Evolutionary conservation across 106 monocot species (phyloP), one percentile per base, ranked within the genome.

Genomic region (Posidonia australis): DNA sequence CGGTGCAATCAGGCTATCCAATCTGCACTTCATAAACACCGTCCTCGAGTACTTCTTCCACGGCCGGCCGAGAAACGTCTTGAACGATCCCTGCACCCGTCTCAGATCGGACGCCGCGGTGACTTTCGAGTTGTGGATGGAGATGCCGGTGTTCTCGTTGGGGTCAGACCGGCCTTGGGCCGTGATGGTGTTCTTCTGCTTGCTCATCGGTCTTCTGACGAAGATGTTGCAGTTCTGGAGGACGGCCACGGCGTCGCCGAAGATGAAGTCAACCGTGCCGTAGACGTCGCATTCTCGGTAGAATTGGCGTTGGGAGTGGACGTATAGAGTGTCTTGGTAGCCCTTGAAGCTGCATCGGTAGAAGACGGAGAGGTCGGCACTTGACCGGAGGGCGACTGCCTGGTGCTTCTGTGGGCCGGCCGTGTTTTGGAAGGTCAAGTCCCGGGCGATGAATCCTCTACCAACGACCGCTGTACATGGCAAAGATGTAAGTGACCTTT

Each of bases 21-120:
- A 36, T 36, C 36, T 36, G 36, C 36, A 84, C 77, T 89, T 84
- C 88, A 89, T 79, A 46, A 89, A 46, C 18, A 82, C 73, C 4
- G 68, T 68, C 43, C 68, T 14, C 14, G 68, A 68, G 68, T 55
- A 68, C 68, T 41, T 19, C 68, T 55, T 43, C 68, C 68, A 68
- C n/a, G 68, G 68, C 43, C 68, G 68, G n/a, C 68, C 68, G 0
- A 68, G 68, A 42, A 41, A 68, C 9, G 55, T 55, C 68, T 36
- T 68, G 13, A 68, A 53, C 21, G 68, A 21, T 11, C 56, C 67
- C 36, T 36, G 36, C 36, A 36, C 36, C 36, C 36, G 36, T 7
- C 36, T 36, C 5, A 36, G 36, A 36, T 21, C 52, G 20, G 32
- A 23, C 18, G 51, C 51, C 5, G 51, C 70, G 13, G 75, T 60